A percentile compares a stretch with the other conserved stretches of the same genome.
Evolutionary conservation across 495 filamentous ascomycete genomes (phyloP).

Genomic region (Aspergillus bridgeri): DNA sequence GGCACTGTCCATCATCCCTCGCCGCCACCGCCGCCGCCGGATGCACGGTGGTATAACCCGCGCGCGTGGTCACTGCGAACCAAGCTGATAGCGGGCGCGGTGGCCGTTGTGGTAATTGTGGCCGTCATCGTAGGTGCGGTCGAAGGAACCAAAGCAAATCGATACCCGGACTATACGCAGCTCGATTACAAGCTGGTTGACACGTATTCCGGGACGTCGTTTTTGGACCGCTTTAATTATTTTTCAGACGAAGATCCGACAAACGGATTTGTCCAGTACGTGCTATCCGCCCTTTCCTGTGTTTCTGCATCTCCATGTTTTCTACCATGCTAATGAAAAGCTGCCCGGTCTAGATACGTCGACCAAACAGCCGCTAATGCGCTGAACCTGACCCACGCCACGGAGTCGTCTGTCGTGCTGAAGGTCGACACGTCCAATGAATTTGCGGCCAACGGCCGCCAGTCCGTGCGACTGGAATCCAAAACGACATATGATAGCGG

Average conservation of each 20-base stretch:
- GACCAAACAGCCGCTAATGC: slow-evolving; percentile 24
- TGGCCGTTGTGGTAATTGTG: slow-evolving; percentile 41
- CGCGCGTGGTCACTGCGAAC: slow-evolving; percentile 47
- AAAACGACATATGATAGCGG: slow-evolving; percentile 46
- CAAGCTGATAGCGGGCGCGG: slow-evolving; percentile 34
- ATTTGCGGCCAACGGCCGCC: slow-evolving; percentile 42
- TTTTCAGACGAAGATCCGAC: slow-evolving; percentile 51
- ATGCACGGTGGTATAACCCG: slow-evolving; percentile 43
- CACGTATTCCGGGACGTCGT: slow-evolving; percentile 44
- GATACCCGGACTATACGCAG: slow-evolving; percentile 52
- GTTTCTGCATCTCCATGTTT: background rate
- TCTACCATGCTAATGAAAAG: background rate
- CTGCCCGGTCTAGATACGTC: slow-evolving; percentile 28
- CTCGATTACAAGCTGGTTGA: slow-evolving; percentile 51
- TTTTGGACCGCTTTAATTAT: slow-evolving; percentile 54
- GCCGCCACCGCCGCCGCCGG: background rate
- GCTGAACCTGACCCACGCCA: slow-evolving; percentile 52
- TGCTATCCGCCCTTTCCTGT: slow-evolving; percentile 4
- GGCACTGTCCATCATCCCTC: background rate
- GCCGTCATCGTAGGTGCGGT: slow-evolving; percentile 54
- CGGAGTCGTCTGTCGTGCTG: slow-evolving; percentile 45
- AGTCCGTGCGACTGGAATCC: slow-evolving; percentile 54
- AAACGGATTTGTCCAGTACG: slow-evolving; percentile 50
- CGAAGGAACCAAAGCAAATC: slow-evolving; percentile 42
- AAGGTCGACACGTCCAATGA: slow-evolving; percentile 48